Evolutionary conservation across 441 rosid species (phyloP), one percentile per base, ranked within the genome.

Genomic region (Gossypium trilobum): DNA sequence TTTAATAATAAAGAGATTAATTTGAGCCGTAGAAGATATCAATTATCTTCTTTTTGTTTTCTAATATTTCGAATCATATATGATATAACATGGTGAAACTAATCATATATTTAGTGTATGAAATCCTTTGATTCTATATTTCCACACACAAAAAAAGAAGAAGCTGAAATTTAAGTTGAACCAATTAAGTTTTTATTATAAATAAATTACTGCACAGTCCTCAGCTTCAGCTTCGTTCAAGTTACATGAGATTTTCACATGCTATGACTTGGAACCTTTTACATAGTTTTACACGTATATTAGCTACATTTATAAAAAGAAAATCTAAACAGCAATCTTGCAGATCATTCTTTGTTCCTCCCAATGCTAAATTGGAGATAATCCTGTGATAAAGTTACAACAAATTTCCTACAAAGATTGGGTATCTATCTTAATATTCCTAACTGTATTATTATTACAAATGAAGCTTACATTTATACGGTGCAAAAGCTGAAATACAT

Each of bases 251-350:
- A 66, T 46, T 22, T 46, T 44, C 2, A 23, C 19, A 50, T 25
- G 44, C 58, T 48, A 50, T 14, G 71, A 50, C 58, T 25, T 48
- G 44, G 58, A 6, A 66, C 57, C 57, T 66, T 44, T 67, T 58
- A 27, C 25, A 51, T 50, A 7, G 46, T 13, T 56, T 22, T 56
- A 1, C 55, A 50, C 7, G 14, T 46, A 42, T 20, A 64, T 39
- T 42, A 64, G 31, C 13, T 19, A 64, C 2, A 39, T 50, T 4
- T 19, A 64, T 5, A 39, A 4, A 63, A n/a, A 19, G 4, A 4
- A 39, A 42, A 39, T 23, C 70, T n/a, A 23, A 46, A 46, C 70
- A 13, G 22, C 56, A 46, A 13, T 16, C 56, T 2, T 44, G 33
- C n/a, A 11, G 19, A 20, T 44, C 59, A 19, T 55, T 55, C n/a